Evolutionary conservation across 345 rosid species (phyloP), one percentile per base, ranked within the genome.

Genomic region (Mangifera indica): DNA sequence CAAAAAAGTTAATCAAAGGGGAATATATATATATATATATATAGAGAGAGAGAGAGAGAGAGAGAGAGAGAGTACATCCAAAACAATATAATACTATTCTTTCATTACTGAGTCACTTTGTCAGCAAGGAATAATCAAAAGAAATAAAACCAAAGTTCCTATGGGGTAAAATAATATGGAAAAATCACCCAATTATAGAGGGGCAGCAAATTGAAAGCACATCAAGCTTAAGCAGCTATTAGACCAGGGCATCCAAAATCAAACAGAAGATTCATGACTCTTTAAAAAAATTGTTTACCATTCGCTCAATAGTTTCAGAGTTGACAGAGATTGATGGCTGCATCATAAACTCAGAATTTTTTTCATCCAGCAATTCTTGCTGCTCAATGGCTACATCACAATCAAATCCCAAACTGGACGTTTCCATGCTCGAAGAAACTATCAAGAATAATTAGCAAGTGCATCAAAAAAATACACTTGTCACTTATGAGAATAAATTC

Each of bases 371-470:
- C 46, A 62, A 67, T 63, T 58, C 69, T 72, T 29, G 60, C 10
- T 66, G 63, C 46, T 54, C 58, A 63, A 75, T 29, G 22, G 69
- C 74, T 58, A 58, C 70, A 54, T 73, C 78, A 59, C 67, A 37
- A 32, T 54, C 64, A 63, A 66, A 57, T 44, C 69, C 72, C 20
- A 26, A 60, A 4, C 70, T 22, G 55, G 60, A 59, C 9, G n/a
- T 58, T 65, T 76, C 80, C 63, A 29, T 56, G 67, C 72, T 73
- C 5, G 69, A 75, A 25, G 73, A 21, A 77, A 63, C 84, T 75
- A 53, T 40, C 25, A 71, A 66, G 63, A 76, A 58, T 32, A 34
- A 51, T 64, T 32, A 58, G 46, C 8, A 71, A 61, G 68, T 22
- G 67, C 34, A 37, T 59, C n/a, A 34, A 69, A 54, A 44, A 56